Conservation (phyloP, 1,139 yeast species). For the Sugiyamaella xylanicola region DNA sequence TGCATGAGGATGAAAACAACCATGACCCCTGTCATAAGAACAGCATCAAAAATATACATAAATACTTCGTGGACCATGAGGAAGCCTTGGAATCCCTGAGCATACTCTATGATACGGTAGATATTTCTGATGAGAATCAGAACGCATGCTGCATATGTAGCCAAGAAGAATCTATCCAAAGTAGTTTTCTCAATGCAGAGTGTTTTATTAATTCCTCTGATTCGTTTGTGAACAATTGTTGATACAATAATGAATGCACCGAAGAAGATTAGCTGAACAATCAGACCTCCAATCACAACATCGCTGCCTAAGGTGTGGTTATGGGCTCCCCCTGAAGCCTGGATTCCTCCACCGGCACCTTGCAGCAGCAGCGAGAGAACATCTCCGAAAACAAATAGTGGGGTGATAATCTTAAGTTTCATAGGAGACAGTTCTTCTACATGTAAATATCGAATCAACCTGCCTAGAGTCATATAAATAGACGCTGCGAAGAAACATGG, state of each 20-base stretch:
- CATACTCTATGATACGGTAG: constrained; percentile 47
- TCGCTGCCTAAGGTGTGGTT: constrained; percentile 26
- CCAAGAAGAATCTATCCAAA: constrained; percentile 17
- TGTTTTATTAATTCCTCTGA: neutral
- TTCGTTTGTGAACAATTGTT: constrained; percentile 24
- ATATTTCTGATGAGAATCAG: constrained; percentile 48
- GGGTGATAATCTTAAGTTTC: constrained; percentile 43
- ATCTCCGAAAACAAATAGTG: constrained; percentile 51
- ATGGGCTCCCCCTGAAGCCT: constrained; percentile 30
- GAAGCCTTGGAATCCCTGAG: constrained; percentile 45
- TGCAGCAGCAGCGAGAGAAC: constrained; percentile 48
- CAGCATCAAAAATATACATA: constrained; percentile 45
- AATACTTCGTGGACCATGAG: constrained; percentile 45
- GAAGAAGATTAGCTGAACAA: constrained; percentile 47
- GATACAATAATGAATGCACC: constrained; percentile 38
- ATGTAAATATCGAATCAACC: constrained; percentile 40
- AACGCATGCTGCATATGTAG: constrained; percentile 38
- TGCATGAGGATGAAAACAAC: constrained; percentile 18
- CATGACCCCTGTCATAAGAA: constrained; percentile 29
- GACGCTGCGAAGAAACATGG: constrained; percentile 52
- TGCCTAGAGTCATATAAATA: constrained; percentile 50
- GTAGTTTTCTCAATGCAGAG: neutral
- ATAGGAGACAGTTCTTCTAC: constrained; percentile 42
- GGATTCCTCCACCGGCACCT: constrained; percentile 49
- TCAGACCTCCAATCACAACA: constrained; percentile 35